Evolutionary conservation across 1,139 yeast species (phyloP).

Genomic region (Lodderomyces beijingensis): DNA sequence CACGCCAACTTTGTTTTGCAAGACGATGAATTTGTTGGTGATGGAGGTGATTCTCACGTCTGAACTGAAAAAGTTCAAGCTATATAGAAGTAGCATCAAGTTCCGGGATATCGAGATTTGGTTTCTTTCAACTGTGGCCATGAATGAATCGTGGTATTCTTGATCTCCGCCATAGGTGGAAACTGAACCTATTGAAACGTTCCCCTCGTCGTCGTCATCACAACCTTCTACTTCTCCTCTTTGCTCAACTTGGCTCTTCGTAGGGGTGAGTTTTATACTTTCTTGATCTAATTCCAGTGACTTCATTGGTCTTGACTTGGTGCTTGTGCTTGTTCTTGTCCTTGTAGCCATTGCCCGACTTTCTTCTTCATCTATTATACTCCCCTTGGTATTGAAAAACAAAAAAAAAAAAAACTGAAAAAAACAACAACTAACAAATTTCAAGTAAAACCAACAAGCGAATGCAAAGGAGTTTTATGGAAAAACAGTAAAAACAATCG

Average conservation of each 20-base stretch:
- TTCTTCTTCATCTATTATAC: too few species aligned
- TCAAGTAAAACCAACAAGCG: too few species aligned
- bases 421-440: too few species aligned
- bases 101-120: conserved; percentile 34
- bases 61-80: conserved; percentile 19
- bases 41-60: conserved; percentile 17
- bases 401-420: too few species aligned
- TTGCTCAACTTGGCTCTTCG: background rate
- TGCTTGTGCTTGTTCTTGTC: conserved; percentile 5
- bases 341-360: conserved; percentile 7
- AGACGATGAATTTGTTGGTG: conserved; percentile 42
- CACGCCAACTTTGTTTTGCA: conserved; percentile 41
- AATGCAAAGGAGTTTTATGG: too few species aligned
- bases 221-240: background rate
- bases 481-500: too few species aligned
- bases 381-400: too few species aligned
- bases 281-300: too few species aligned
- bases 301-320: too few species aligned
- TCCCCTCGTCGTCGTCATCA: background rate
- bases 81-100: conserved; percentile 25
- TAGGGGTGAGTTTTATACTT: too few species aligned
- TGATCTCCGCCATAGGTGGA: conserved; percentile 6
- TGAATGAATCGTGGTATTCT: conserved; percentile 20
- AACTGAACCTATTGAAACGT: background rate
- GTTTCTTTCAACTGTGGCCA: conserved; percentile 34